Evolutionary conservation across 2,329 filamentous ascomycete genomes (phyloP).

Genomic region (Calonectria naviculata): DNA sequence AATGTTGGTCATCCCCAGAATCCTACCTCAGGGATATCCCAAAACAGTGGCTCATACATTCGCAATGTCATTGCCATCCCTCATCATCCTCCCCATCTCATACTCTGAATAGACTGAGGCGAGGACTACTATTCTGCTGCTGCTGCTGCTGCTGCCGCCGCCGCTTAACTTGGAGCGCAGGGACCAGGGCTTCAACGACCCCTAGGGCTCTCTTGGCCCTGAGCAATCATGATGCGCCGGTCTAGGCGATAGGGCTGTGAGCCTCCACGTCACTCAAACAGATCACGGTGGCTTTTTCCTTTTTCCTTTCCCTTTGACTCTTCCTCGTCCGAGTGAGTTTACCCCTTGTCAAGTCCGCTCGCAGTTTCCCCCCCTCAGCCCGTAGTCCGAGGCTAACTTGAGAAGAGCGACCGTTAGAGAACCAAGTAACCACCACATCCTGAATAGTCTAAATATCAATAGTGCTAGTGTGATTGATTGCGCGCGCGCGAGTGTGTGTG

Average conservation of each 20-base stretch:
- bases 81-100: neutral
- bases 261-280: constrained; percentile 28
- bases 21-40: neutral
- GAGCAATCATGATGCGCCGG: neutral
- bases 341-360: neutral
- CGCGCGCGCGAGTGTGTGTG: neutral
- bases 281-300: constrained; percentile 22
- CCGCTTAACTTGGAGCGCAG: neutral
- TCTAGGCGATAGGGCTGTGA: constrained; percentile 28
- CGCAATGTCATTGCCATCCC: neutral
- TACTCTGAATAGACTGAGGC: neutral
- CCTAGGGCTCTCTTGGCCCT: constrained; percentile 4
- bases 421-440: neutral
- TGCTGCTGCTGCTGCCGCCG: neutral
- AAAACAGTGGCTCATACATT: neutral
- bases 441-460: neutral
- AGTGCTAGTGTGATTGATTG: neutral
- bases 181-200: constrained; percentile 6
- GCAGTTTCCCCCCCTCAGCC: neutral
- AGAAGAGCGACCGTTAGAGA: neutral
- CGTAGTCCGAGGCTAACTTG: neutral
- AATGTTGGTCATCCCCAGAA: neutral
- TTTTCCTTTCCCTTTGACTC: neutral
- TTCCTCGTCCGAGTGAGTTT: neutral
- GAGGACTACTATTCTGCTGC: neutral